Evolutionary conservation across 139 green algal genomes (phyloP), one percentile per base, ranked within the genome.

Genomic region (Edaphochlamys debaryana): DNA sequence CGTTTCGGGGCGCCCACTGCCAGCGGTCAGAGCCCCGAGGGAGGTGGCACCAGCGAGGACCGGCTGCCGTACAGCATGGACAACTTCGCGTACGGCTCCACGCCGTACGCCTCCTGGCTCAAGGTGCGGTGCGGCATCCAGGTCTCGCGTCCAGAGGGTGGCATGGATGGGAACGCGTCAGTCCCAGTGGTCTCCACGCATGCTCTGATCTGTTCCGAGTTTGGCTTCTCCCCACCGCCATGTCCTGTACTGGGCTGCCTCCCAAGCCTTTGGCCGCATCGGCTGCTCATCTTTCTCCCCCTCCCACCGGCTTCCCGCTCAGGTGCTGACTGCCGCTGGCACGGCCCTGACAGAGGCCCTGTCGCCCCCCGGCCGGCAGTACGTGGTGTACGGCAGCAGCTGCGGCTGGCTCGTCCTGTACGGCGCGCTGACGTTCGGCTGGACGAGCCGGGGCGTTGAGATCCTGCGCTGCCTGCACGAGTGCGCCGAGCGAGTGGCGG

Each of bases 1-100:
- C 42, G 41, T 13, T 75, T 75, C 27, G 73, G 38, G 48, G 34
- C 17, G 3, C 4, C 60, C 29, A 15, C 29, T 5, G 29, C 30
- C 60, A 30, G 60, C 69, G 13, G 22, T 2, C 17, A 2, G 25
- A 63, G 25, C 22, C 1, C 56, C 45, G 45, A 54, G 23, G 56
- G 23, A 6, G 2, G n/a, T 9, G 56, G 9, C 6, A 32, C 56
- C 6, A 32, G 25, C n/a, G 2, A 9, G 29, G 36, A 13, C 6
- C 32, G 15, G 8, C 48, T 67, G 19, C 11, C 58, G 23, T 85
- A 85, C 69, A 79, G 54, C 13, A 15, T 54, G 22, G 79, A 85
- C 23, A 79, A 85, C 20, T 85, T 85, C 45, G 40, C 79, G 25
- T 85, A 85, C 52, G 79, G 79, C 36, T 79, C 67, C 23, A 85